Conservation (phyloP, 2,329 filamentous ascomycete species). For the Colletotrichum falcatum region DNA sequence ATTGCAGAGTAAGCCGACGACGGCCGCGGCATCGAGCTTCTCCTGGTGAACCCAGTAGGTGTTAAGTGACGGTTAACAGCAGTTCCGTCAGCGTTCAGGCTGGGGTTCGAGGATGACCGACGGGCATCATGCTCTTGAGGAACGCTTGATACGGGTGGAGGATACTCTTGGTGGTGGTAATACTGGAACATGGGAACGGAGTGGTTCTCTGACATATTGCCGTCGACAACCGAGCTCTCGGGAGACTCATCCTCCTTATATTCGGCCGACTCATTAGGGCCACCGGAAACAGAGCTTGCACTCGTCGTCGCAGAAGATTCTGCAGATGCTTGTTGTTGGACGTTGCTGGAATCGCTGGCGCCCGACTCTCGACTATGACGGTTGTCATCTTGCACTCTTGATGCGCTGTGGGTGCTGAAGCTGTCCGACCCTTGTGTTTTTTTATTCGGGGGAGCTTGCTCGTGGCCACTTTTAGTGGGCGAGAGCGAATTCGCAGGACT, state of each 20-base stretch:
- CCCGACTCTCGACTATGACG: conserved; percentile 67
- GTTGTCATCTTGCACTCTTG: conserved; percentile 52
- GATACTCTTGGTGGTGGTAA: conserved; percentile 67
- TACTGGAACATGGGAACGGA: conserved; percentile 71
- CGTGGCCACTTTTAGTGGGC: conserved; percentile 19
- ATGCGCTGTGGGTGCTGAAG: conserved; percentile 49
- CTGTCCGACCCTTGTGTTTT: conserved; percentile 47
- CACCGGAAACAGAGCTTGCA: conserved; percentile 66
- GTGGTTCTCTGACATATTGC: conserved; percentile 54
- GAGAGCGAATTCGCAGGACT: conserved; percentile 20
- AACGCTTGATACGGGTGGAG: conserved; percentile 57
- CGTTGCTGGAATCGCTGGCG: conserved; percentile 59
- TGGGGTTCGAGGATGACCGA: conserved; percentile 61
- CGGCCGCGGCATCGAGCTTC: conserved; percentile 74
- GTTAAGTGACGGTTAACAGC: conserved; percentile 73
- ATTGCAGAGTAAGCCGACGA: conserved; percentile 80
- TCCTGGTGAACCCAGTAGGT: conserved; percentile 65
- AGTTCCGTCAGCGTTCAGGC: conserved; percentile 59
- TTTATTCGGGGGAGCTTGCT: conserved; percentile 20
- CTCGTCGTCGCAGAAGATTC: conserved; percentile 68
- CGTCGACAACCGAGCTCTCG: conserved; percentile 64
- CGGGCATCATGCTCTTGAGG: conserved; percentile 56
- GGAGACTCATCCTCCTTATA: conserved; percentile 60
- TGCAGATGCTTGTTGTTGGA: conserved; percentile 61
- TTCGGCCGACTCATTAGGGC: conserved; percentile 59